Conservation (phyloP, 306 rosid species). For the Gynostemma pentaphyllum region DNA sequence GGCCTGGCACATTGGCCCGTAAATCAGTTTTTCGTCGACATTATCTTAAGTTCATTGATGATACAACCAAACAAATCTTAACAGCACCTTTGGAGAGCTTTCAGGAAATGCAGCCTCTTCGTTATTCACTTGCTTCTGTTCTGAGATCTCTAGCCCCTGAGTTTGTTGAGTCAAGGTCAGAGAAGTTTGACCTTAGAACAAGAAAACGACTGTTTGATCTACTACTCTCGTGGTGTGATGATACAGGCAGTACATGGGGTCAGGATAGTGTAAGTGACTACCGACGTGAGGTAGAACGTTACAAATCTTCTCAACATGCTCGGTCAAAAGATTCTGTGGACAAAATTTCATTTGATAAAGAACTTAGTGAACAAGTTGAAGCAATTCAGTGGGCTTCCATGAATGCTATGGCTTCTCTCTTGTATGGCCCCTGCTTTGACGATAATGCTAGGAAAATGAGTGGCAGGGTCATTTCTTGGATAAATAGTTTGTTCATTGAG, state of each 20-base stretch:
- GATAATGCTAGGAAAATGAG: slow-evolving; percentile 99
- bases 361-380: slow-evolving; percentile 87
- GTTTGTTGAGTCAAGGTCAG: slow-evolving; percentile 92
- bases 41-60: slow-evolving; percentile 88
- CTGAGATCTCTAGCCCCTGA: slow-evolving; percentile 93
- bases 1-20: slow-evolving; percentile 93
- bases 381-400: slow-evolving; percentile 99
- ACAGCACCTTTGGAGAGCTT: slow-evolving; percentile 68
- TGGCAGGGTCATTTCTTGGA: slow-evolving; percentile 95
- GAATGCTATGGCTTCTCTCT: slow-evolving; percentile 96
- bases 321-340: slow-evolving; percentile 97
- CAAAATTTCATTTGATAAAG: slow-evolving; percentile 92
- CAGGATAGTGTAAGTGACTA: slow-evolving; percentile 85
- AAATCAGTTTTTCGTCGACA: slow-evolving; percentile 77
- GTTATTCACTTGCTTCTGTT: slow-evolving; percentile 94
- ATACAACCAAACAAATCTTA: slow-evolving; percentile 54
- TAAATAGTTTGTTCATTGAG: slow-evolving; percentile 87
- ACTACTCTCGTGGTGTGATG: slow-evolving; percentile 95
- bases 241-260: slow-evolving; percentile 64
- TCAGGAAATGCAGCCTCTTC: slow-evolving; percentile 91
- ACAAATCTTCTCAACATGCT: slow-evolving; percentile 93
- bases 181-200: slow-evolving; percentile 82
- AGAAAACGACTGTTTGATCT: slow-evolving; percentile 90
- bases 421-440: slow-evolving; percentile 97
- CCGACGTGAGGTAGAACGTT: slow-evolving; percentile 95